Conservation (phyloP, 2,329 filamentous ascomycete genomes). For the Fusarium euwallaceae region DNA sequence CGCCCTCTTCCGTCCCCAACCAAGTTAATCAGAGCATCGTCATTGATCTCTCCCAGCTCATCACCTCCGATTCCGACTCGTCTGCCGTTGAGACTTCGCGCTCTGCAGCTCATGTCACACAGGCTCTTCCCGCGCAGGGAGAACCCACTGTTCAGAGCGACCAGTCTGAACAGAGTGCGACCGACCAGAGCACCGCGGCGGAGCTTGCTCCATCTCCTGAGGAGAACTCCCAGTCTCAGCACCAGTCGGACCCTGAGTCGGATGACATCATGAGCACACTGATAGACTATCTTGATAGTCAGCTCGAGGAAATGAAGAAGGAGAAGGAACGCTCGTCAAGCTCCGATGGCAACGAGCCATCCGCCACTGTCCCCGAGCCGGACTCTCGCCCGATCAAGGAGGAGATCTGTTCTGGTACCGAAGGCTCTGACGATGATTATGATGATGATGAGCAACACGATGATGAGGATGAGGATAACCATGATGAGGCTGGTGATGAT, state of each 20-base stretch:
- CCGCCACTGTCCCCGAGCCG: slow-evolving; percentile 18
- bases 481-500: background rate
- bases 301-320: background rate
- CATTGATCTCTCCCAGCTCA: slow-evolving; percentile 27
- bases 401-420: background rate
- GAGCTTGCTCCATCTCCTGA: background rate
- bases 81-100: slow-evolving; percentile 15
- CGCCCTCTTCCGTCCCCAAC: background rate
- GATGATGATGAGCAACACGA: background rate
- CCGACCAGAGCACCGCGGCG: background rate
- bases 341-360: slow-evolving; percentile 1
- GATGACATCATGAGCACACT: slow-evolving; percentile 1
- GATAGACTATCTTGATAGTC: background rate
- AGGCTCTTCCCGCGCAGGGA: background rate
- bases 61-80: slow-evolving; percentile 26
- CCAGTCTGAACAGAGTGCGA: background rate
- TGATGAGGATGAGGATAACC: background rate
- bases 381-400: slow-evolving; percentile 2
- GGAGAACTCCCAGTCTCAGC: background rate
- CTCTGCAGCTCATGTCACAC: background rate
- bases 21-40: background rate
- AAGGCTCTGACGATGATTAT: background rate
- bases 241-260: background rate
- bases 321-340: background rate
- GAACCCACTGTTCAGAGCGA: background rate